A percentile compares a stretch with the other conserved stretches of the same genome.
phyloP scores from a whole-genome alignment of 257 asterid genomes.

The Rauvolfia tetraphylla region DNA sequence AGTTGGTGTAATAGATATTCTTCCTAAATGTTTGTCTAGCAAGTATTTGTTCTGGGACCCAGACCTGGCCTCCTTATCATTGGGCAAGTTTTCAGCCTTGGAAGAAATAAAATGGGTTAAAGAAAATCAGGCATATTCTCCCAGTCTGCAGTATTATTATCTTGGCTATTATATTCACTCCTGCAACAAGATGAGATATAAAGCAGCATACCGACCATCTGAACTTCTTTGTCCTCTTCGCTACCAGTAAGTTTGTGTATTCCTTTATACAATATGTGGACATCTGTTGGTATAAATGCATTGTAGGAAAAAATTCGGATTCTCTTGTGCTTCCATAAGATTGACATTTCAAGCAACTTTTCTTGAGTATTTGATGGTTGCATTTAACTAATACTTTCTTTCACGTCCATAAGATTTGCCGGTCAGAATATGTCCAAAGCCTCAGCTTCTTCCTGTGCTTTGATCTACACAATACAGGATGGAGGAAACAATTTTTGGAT shows the following conservation, averaged over 20 bases:
- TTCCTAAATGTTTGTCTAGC: constrained; percentile 92
- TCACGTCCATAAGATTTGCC: neutral
- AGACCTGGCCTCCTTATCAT: constrained; percentile 75
- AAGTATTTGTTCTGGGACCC: constrained; percentile 99
- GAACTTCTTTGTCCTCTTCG: constrained; percentile 98
- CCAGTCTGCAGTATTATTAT: constrained; percentile 89
- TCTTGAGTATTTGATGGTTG: neutral
- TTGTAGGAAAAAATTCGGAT: neutral
- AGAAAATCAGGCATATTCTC: constrained; percentile 69
- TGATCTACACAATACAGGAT: neutral
- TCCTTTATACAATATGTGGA: neutral
- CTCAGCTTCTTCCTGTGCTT: neutral
- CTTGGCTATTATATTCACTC: constrained; percentile 98
- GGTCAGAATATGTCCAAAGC: neutral
- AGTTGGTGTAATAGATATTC: constrained; percentile 90
- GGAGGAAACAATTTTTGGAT: neutral
- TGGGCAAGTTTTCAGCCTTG: constrained; percentile 87
- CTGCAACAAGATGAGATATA: constrained; percentile 95
- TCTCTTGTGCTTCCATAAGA: neutral
- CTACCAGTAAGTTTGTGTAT: constrained; percentile 59
- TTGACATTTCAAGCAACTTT: neutral
- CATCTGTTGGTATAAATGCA: neutral
- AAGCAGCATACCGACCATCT: constrained; percentile 89
- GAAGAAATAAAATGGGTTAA: constrained; percentile 80
- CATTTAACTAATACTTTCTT: neutral